phyloP scores from a whole-genome alignment of 2,329 filamentous ascomycete species.

The Fusarium pseudocircinatum region DNA sequence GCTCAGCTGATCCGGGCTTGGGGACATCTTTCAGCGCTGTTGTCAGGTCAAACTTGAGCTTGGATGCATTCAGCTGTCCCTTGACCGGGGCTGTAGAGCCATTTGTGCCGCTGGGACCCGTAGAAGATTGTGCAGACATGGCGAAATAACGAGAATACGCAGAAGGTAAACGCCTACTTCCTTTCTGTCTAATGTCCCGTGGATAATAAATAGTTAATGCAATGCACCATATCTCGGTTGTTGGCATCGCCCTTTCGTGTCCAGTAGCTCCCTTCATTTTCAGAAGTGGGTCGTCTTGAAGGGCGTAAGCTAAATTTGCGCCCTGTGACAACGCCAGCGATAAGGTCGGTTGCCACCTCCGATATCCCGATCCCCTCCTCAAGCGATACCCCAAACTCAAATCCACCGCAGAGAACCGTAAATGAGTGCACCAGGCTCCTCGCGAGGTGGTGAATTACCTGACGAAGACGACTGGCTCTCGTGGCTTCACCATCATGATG shows the following conservation, averaged over 20 bases:
- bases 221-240: neutral
- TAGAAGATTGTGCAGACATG: neutral
- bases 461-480: neutral
- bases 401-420: no score
- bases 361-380: neutral
- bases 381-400: no score
- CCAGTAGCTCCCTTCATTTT: neutral
- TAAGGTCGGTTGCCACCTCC: neutral
- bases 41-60: neutral
- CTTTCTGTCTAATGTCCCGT: fast-evolving
- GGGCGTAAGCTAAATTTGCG: neutral
- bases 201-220: fast-evolving
- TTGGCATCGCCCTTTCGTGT: neutral
- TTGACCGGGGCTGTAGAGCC: fast-evolving
- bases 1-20: neutral
- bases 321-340: neutral
- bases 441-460: fast-evolving
- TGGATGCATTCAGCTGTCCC: neutral
- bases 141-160: no score
- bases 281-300: neutral
- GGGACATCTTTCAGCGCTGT: neutral
- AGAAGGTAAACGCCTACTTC: fast-evolving
- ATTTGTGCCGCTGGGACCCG: neutral
- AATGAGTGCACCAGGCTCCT: neutral
- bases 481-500: neutral